A percentile compares a stretch with the other conserved stretches of the same genome.
These are phyloP conservation scores for Candida khao-thaluensis DNA, from an alignment of 805 yeast genomes.

Conservation along the genomic window DNA sequence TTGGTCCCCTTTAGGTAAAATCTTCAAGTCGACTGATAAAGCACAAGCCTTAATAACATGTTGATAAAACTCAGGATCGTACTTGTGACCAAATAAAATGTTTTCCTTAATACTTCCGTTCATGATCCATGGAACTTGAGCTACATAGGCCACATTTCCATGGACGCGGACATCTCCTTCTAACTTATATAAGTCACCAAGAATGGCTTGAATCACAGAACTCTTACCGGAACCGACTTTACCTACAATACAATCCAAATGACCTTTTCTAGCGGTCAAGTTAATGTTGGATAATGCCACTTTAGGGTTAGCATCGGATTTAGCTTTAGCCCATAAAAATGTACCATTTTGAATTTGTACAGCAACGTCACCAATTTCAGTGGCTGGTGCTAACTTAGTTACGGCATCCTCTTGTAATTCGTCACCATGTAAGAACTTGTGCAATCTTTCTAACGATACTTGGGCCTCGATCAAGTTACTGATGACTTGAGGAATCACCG, in stretches of 20 bases:
- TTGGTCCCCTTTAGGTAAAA: constrained; percentile 83
- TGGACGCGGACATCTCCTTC: constrained; percentile 69
- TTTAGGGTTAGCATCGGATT: constrained; percentile 50
- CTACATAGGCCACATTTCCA: constrained; percentile 84
- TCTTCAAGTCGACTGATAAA: constrained; percentile 69
- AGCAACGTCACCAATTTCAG: constrained; percentile 62
- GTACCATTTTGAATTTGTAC: constrained; percentile 64
- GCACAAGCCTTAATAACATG: constrained; percentile 88
- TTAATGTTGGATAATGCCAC: constrained; percentile 65
- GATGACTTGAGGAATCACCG: constrained; percentile 87
- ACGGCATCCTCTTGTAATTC: constrained; percentile 86
- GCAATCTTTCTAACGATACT: constrained; percentile 75
- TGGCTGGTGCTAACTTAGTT: constrained; percentile 47
- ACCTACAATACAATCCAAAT: constrained; percentile 83
- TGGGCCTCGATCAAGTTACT: constrained; percentile 86
- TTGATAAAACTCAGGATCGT: constrained; percentile 77
- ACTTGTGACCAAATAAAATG: constrained; percentile 84
- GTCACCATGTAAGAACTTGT: constrained; percentile 65
- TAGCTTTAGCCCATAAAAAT: constrained; percentile 75
- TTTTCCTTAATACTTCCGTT: constrained; percentile 92
- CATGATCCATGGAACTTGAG: constrained; percentile 97
- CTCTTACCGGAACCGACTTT: constrained; percentile 90
- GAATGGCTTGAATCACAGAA: constrained; percentile 70
- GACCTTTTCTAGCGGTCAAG: constrained; percentile 68
- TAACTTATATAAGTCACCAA: constrained; percentile 79